These are phyloP conservation scores for Lasiosphaeria ovina DNA, from an alignment of 495 filamentous ascomycete species.

Conservation along the genomic window DNA sequence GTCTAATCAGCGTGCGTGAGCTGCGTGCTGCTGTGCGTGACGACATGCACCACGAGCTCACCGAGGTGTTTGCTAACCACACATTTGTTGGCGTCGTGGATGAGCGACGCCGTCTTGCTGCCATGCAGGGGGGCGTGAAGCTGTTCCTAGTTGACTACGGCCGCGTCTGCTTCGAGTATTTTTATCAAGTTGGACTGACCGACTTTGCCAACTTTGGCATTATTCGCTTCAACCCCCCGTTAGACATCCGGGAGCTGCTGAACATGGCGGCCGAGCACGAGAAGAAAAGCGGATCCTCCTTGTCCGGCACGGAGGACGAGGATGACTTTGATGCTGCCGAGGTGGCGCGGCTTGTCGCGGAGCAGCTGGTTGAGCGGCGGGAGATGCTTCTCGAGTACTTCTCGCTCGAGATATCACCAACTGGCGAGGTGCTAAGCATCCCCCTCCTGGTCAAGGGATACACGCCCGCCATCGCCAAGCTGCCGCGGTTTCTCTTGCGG, in stretches of 20 bases:
- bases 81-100: conserved; percentile 95
- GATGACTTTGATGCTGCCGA: conserved; percentile 64
- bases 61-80: conserved; percentile 83
- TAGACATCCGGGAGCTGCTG: conserved; percentile 69
- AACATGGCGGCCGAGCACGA: conserved; percentile 71
- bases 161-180: conserved; percentile 81
- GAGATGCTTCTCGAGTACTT: conserved; percentile 96
- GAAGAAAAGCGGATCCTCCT: conserved; percentile 26
- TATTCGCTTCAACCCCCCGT: conserved; percentile 75
- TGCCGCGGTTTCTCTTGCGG: conserved; percentile 84
- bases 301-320: conserved; percentile 22
- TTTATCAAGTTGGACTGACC: conserved; percentile 94
- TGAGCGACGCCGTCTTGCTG: conserved; percentile 78
- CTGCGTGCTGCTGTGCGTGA: conserved; percentile 80
- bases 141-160: conserved; percentile 95
- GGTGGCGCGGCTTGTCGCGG: conserved; percentile 59
- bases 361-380: conserved; percentile 64
- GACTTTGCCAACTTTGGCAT: conserved; percentile 94
- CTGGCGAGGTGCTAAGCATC: conserved; percentile 73
- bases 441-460: conserved; percentile 90
- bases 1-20: conserved; percentile 73
- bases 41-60: conserved; percentile 83
- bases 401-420: conserved; percentile 72
- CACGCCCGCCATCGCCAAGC: conserved; percentile 75
- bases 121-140: conserved; percentile 90